Percentiles rank a stretch among this genome's conserved stretches.
Conservation (phyloP, 805 yeast species). For the Ogataea haglerorum region DNA sequence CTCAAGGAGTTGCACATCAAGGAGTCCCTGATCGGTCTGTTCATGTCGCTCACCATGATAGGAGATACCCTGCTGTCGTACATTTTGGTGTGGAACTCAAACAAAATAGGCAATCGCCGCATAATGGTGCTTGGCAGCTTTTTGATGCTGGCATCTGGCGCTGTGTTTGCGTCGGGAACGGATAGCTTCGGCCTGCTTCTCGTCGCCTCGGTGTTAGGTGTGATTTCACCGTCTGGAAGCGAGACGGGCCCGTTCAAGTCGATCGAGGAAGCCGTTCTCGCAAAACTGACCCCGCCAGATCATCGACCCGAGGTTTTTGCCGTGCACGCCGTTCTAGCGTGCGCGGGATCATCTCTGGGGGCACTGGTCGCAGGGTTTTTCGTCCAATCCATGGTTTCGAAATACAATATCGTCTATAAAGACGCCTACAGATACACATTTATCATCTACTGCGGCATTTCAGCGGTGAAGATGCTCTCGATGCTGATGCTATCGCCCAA, state of each 20-base stretch:
- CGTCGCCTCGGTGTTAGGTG: conserved; percentile 75
- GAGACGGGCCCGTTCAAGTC: conserved; percentile 90
- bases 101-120: conserved; percentile 59
- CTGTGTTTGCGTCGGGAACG: conserved; percentile 52
- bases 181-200: conserved; percentile 54
- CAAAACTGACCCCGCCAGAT: conserved; percentile 66
- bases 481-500: conserved; percentile 49
- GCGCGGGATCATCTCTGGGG: conserved; percentile 75
- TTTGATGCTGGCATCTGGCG: conserved; percentile 67
- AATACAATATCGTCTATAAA: conserved; percentile 31
- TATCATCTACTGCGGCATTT: conserved; percentile 50
- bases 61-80: conserved; percentile 79
- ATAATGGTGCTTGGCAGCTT: conserved; percentile 63
- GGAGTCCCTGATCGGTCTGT: conserved; percentile 63
- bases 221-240: conserved; percentile 84
- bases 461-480: conserved; percentile 47
- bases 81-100: conserved; percentile 73
- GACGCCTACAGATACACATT: conserved; percentile 59
- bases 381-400: conserved; percentile 43
- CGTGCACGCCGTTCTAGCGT: conserved; percentile 63
- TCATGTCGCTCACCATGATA: conserved; percentile 75
- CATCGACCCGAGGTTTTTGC: conserved; percentile 75
- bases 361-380: conserved; percentile 59
- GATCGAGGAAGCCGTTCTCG: conserved; percentile 78
- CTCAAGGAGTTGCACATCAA: conserved; percentile 51